Conservation (phyloP, 2,329 filamentous ascomycete species). For the Stagonosporopsis chrysanthemi region DNA sequence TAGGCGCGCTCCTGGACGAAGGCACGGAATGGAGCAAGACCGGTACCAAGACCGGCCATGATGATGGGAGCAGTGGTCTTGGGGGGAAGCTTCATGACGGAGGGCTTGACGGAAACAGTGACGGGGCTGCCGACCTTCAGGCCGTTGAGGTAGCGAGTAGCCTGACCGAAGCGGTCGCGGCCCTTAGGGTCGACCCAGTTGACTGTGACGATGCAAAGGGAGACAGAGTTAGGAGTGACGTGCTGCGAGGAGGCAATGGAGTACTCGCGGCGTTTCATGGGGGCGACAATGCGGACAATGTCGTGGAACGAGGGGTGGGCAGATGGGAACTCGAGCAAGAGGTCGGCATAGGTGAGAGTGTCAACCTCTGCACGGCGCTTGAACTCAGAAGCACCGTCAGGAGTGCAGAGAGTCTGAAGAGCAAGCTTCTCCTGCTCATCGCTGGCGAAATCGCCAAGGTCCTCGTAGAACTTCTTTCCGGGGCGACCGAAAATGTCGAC, state of each 20-base stretch:
- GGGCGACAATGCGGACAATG: constrained; percentile 83
- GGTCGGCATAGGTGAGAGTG: constrained; percentile 87
- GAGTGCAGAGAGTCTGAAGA: constrained; percentile 73
- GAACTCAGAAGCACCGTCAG: constrained; percentile 86
- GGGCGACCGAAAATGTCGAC: constrained; percentile 96
- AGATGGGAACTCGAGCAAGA: constrained; percentile 87
- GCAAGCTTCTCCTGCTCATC: constrained; percentile 84
- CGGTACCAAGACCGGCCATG: constrained; percentile 98
- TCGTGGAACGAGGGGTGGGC: constrained; percentile 90
- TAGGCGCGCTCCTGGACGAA: constrained; percentile 98
- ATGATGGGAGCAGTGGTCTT: constrained; percentile 91
- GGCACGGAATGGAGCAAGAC: constrained; percentile 97
- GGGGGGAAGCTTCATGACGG: constrained; percentile 96
- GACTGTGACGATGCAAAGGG: constrained; percentile 96
- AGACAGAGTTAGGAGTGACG: constrained; percentile 86
- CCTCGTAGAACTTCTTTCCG: constrained; percentile 97
- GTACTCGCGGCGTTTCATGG: constrained; percentile 97
- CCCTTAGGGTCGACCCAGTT: constrained; percentile 91
- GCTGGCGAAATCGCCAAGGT: constrained; percentile 82
- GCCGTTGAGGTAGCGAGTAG: constrained; percentile 84
- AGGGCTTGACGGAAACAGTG: constrained; percentile 95
- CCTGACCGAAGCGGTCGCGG: constrained; percentile 89
- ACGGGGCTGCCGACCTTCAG: constrained; percentile 79
- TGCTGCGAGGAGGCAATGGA: constrained; percentile 98
- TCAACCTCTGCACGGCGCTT: constrained; percentile 92